phyloP scores from a whole-genome alignment of 2,329 filamentous ascomycete species.

The Phyllachora maydis region DNA sequence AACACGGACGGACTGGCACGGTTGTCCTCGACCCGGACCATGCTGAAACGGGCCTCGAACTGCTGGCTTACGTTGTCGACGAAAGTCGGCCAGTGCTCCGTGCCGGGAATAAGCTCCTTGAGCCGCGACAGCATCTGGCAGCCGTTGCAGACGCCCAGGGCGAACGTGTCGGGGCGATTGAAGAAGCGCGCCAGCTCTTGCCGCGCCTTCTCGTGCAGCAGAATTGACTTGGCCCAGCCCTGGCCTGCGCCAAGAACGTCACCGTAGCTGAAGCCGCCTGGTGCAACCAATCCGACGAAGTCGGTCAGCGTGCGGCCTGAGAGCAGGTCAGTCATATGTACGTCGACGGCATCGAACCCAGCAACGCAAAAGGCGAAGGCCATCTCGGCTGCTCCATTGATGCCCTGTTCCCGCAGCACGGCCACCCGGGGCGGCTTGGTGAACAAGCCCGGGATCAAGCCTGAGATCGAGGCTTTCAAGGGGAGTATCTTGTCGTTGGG shows the following conservation, averaged over 20 bases:
- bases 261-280: constrained; percentile 90
- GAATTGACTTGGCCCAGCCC: constrained; percentile 87
- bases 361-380: constrained; percentile 86
- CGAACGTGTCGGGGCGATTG: constrained; percentile 70
- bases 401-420: constrained; percentile 85
- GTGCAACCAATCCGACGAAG: constrained; percentile 82
- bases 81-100: constrained; percentile 67
- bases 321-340: constrained; percentile 91
- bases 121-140: constrained; percentile 84
- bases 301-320: constrained; percentile 58
- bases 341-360: constrained; percentile 78
- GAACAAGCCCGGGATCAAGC: too few species aligned
- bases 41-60: constrained; percentile 73
- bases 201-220: constrained; percentile 60
- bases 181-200: constrained; percentile 74
- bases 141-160: constrained; percentile 89
- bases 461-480: constrained; percentile 36
- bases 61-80: constrained; percentile 70
- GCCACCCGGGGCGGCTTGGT: too few species aligned
- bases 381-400: constrained; percentile 95
- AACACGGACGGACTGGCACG: too few species aligned
- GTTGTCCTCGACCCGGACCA: constrained; percentile 56
- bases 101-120: constrained; percentile 72
- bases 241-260: constrained; percentile 78
- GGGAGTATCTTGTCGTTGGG: constrained; percentile 57